These are phyloP conservation scores for Pythium catenulatum DNA, from an alignment of 352 stramenopile species.

Conservation along the genomic window DNA sequence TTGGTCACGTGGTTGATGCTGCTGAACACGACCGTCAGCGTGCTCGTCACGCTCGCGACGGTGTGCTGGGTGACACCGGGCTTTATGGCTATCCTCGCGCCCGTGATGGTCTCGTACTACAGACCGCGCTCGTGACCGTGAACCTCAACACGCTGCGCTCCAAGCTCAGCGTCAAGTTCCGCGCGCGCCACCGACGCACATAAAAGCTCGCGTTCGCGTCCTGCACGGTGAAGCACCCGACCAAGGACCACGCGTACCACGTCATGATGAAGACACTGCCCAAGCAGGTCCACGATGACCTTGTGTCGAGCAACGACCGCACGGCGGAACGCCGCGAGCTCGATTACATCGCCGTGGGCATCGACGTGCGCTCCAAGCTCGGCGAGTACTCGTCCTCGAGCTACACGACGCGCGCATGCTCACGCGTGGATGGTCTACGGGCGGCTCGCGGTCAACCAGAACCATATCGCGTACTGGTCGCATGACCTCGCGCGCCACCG, in stretches of 20 bases:
- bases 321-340: slow-evolving; percentile 72
- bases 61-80: slow-evolving; percentile 85
- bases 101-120: slow-evolving; percentile 83
- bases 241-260: slow-evolving; percentile 74
- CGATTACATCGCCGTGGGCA: slow-evolving; percentile 79
- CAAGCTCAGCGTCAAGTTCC: slow-evolving; percentile 42
- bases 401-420: slow-evolving; percentile 72
- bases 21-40: slow-evolving; percentile 84
- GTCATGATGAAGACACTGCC: slow-evolving; percentile 83
- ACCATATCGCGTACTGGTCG: slow-evolving; percentile 44
- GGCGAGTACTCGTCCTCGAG: slow-evolving; percentile 56
- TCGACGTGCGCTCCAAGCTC: slow-evolving; percentile 70
- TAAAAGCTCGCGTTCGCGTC: slow-evolving; percentile 79
- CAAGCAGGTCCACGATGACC: slow-evolving; percentile 73
- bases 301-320: slow-evolving; percentile 72
- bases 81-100: slow-evolving; percentile 87
- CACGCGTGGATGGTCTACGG: slow-evolving; percentile 78
- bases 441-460: slow-evolving; percentile 52
- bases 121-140: slow-evolving; percentile 45
- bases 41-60: slow-evolving; percentile 78
- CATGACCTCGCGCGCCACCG: slow-evolving; percentile 64
- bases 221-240: slow-evolving; percentile 70
- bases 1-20: slow-evolving; percentile 85
- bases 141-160: slow-evolving; percentile 40
- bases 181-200: slow-evolving; percentile 63